Conservation (phyloP, 1,139 yeast species). For the Tardiomyces depauwii region DNA sequence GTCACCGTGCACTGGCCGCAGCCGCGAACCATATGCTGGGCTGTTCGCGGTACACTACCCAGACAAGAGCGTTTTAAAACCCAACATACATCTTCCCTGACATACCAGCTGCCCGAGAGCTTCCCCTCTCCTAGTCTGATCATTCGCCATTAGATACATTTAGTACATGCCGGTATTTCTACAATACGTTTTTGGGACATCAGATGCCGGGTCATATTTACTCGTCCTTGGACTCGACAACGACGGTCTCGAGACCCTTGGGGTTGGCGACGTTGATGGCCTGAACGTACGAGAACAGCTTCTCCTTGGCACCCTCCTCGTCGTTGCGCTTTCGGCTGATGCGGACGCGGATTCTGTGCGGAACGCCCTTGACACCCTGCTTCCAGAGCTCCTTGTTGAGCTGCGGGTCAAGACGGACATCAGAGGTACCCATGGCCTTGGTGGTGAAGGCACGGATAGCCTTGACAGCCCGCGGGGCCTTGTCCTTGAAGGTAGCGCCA, state of each 20-base stretch:
- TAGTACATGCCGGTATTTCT: not conserved
- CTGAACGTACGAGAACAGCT: slow-evolving; percentile 96
- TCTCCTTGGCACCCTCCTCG: slow-evolving; percentile 99
- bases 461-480: slow-evolving; percentile 99
- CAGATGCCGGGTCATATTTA: slow-evolving; percentile 3
- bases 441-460: slow-evolving; percentile 98
- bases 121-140: no score
- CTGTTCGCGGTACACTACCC: no score
- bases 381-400: slow-evolving; percentile 98
- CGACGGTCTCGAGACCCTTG: slow-evolving; percentile 97
- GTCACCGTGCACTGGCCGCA: no score
- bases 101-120: no score
- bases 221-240: slow-evolving; percentile 56
- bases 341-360: slow-evolving; percentile 96
- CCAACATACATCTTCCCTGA: no score
- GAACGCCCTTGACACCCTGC: slow-evolving; percentile 99
- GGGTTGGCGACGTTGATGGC: slow-evolving; percentile 89
- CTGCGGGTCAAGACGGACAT: slow-evolving; percentile 98
- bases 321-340: slow-evolving; percentile 99
- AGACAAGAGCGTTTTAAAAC: no score
- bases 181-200: not conserved
- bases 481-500: slow-evolving; percentile 98
- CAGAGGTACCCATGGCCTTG: slow-evolving; percentile 98
- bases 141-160: not conserved
- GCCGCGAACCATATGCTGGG: no score